phyloP scores from a whole-genome alignment of 768 basidiomycete species.

The Omphalotus guepiniiformis region DNA sequence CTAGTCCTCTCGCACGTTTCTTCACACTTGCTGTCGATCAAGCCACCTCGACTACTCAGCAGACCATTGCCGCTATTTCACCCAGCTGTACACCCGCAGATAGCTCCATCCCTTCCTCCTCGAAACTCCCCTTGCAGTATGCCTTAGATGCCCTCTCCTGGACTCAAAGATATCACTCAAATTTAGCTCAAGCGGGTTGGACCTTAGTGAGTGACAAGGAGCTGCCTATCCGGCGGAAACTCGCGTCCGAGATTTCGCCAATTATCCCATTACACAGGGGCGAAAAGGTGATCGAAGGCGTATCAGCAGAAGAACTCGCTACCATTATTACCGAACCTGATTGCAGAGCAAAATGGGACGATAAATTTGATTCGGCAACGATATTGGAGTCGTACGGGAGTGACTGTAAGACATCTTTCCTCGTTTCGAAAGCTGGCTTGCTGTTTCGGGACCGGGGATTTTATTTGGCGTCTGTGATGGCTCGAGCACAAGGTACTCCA shows the following conservation, averaged over 20 bases:
- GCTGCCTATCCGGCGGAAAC: slow-evolving; percentile 47
- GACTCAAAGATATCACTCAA: slow-evolving; percentile 67
- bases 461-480: slow-evolving; percentile 71
- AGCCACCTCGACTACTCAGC: slow-evolving; percentile 68
- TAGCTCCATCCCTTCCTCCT: slow-evolving; percentile 42
- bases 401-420: slow-evolving; percentile 66
- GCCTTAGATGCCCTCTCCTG: slow-evolving; percentile 80
- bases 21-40: slow-evolving; percentile 74
- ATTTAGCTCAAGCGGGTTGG: slow-evolving; percentile 61
- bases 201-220: slow-evolving; percentile 64
- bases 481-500: slow-evolving; percentile 44
- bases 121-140: slow-evolving; percentile 72
- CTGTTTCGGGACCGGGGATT: slow-evolving; percentile 91
- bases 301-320: slow-evolving; percentile 88
- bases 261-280: slow-evolving; percentile 83
- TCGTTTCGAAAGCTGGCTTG: slow-evolving; percentile 73
- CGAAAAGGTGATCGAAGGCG: slow-evolving; percentile 87
- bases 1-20: slow-evolving; percentile 68
- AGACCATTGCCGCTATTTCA: slow-evolving; percentile 73
- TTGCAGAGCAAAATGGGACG: slow-evolving; percentile 83
- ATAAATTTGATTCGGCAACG: slow-evolving; percentile 67
- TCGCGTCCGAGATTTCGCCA: slow-evolving; percentile 73
- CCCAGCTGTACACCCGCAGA: slow-evolving; percentile 44
- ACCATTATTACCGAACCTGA: slow-evolving; percentile 65
- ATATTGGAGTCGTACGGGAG: slow-evolving; percentile 77